Conservation (phyloP, 2,329 filamentous ascomycete species). For the Rhexocercosporidium sp. region DNA sequence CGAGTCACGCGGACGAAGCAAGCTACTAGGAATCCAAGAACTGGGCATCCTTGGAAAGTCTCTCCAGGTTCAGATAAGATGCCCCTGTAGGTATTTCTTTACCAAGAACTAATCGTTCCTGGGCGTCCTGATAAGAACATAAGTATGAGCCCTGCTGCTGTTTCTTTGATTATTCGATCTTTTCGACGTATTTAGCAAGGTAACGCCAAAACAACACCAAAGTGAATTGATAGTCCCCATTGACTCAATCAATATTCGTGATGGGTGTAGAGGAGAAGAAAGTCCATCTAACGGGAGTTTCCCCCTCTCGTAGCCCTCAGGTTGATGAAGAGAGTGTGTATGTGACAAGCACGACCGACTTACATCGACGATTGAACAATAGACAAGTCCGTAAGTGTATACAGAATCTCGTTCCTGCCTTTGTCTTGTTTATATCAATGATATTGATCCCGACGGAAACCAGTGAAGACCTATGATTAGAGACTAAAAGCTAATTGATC, state of each 20-base stretch:
- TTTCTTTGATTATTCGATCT: background rate
- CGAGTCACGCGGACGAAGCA: background rate
- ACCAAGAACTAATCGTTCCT: background rate
- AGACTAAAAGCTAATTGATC: background rate
- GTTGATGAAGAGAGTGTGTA: constrained; percentile 2
- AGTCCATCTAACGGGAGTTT: background rate
- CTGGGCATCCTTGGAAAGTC: background rate
- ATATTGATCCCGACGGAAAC: too few species aligned
- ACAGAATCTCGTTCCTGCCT: too few species aligned
- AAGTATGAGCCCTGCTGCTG: background rate
- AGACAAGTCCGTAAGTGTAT: constrained; percentile 4
- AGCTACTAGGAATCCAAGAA: background rate
- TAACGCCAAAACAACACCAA: too few species aligned
- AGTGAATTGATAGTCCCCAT: background rate
- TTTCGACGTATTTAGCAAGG: too few species aligned
- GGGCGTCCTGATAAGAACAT: constrained; percentile 7
- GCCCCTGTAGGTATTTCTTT: background rate
- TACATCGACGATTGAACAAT: constrained; percentile 3
- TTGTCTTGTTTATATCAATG: too few species aligned
- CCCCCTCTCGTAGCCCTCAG: background rate
- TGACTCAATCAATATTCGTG: background rate
- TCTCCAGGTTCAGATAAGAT: background rate
- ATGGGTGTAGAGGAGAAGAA: constrained; percentile 8
- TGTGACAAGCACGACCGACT: constrained; percentile 4
- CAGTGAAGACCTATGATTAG: too few species aligned